Conservation (phyloP, 305 asterid genomes). For the Fraxinus albicans region DNA sequence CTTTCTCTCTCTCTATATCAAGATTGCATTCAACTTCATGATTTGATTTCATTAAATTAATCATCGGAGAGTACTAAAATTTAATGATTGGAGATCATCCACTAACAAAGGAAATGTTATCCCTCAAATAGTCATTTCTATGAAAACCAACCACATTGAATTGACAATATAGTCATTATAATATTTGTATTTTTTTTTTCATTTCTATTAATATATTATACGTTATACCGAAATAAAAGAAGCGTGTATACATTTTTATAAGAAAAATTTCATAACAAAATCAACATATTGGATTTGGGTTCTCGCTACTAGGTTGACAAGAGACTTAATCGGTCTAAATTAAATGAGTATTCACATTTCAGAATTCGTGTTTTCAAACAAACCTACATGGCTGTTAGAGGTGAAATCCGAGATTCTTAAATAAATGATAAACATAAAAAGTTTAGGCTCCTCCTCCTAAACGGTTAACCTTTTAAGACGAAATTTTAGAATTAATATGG, state of each 20-base stretch:
- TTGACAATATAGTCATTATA: neutral
- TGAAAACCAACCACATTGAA: neutral
- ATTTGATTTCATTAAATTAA: neutral
- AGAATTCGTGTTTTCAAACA: neutral
- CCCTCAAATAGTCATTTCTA: neutral
- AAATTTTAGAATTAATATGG: too few species aligned
- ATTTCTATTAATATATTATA: too few species aligned
- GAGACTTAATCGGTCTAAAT: neutral
- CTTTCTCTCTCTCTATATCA: neutral
- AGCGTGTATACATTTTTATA: too few species aligned
- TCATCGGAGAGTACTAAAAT: neutral
- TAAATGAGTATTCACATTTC: neutral
- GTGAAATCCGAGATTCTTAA: neutral
- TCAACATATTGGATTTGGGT: neutral
- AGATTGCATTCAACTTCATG: neutral
- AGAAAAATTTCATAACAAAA: too few species aligned
- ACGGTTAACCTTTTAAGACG: neutral
- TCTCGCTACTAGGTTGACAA: neutral
- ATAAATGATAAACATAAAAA: neutral
- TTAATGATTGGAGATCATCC: constrained; percentile 19
- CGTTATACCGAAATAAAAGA: neutral
- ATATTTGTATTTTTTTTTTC: neutral
- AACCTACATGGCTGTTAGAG: neutral
- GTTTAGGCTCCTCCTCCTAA: neutral
- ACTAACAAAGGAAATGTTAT: constrained; percentile 28